A percentile compares a stretch with the other conserved stretches of the same genome.
phyloP scores from a whole-genome alignment of 1,284 basidiomycete genomes.

The Pterula multifida region DNA sequence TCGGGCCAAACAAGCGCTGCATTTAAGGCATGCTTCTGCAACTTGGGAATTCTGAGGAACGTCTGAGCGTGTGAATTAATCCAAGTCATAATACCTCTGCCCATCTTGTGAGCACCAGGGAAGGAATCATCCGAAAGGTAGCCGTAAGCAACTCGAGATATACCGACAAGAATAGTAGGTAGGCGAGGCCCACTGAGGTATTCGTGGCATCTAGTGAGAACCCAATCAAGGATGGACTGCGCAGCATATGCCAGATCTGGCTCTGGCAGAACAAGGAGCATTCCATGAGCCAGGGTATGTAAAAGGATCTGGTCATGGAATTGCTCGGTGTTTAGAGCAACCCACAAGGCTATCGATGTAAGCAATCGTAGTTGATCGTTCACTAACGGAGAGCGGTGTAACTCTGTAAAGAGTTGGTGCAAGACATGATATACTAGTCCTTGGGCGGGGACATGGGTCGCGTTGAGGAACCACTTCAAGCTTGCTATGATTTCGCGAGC shows the following conservation, averaged over 20 bases:
- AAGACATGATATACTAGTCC: conserved; percentile 58
- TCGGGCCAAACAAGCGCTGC: neutral
- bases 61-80: conserved; percentile 39
- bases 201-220: conserved; percentile 38
- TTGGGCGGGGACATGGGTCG: conserved; percentile 21
- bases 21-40: neutral
- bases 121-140: conserved; percentile 24
- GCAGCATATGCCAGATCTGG: conserved; percentile 57
- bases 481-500: conserved; percentile 38
- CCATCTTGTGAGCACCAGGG: conserved; percentile 20
- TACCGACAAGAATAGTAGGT: conserved; percentile 55
- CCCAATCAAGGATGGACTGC: conserved; percentile 71
- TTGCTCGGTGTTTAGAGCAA: conserved; percentile 43
- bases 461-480: conserved; percentile 41
- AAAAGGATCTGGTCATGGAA: conserved; percentile 51
- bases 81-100: conserved; percentile 46
- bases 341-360: conserved; percentile 63
- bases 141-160: conserved; percentile 45
- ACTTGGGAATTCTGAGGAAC: neutral
- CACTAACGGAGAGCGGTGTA: conserved; percentile 64
- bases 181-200: conserved; percentile 34
- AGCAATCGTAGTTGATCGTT: conserved; percentile 78
- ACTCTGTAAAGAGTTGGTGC: conserved; percentile 57
- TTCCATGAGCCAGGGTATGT: conserved; percentile 57
- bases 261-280: conserved; percentile 54